Evolutionary conservation across 306 rosid species (phyloP).

Genomic region (Psophocarpus tetragonolobus): DNA sequence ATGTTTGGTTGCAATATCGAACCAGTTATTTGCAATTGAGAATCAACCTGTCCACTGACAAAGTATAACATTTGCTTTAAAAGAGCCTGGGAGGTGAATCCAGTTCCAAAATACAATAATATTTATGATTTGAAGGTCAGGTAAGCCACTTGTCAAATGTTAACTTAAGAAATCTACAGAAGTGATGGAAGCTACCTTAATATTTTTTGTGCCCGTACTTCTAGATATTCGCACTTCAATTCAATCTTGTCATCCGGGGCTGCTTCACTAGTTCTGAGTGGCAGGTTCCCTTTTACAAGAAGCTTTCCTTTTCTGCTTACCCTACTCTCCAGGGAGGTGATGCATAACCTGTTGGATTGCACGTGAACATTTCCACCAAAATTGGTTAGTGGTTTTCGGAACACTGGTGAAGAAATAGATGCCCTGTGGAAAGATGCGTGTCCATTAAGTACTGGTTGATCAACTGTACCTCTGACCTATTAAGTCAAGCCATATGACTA

Average conservation of each 20-base stretch:
- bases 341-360: slow-evolving; percentile 89
- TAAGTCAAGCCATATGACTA: slow-evolving; percentile 32
- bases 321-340: slow-evolving; percentile 85
- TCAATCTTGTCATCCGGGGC: slow-evolving; percentile 82
- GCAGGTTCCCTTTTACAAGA: slow-evolving; percentile 86
- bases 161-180: slow-evolving; percentile 16
- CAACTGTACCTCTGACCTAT: slow-evolving; percentile 90
- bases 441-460: slow-evolving; percentile 88
- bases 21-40: slow-evolving; percentile 93
- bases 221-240: slow-evolving; percentile 85
- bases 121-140: not conserved
- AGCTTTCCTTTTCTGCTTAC: slow-evolving; percentile 92
- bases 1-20: slow-evolving; percentile 88
- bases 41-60: slow-evolving; percentile 92
- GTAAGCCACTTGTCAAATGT: slow-evolving; percentile 3
- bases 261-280: slow-evolving; percentile 92
- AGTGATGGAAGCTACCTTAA: slow-evolving; percentile 57
- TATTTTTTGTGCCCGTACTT: slow-evolving; percentile 84
- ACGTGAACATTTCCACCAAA: slow-evolving; percentile 87
- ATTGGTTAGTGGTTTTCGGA: slow-evolving; percentile 85
- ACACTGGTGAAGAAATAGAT: slow-evolving; percentile 85
- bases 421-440: slow-evolving; percentile 92
- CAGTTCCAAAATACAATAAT: not conserved
- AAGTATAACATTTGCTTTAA: slow-evolving; percentile 27
- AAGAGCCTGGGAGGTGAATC: not conserved